Evolutionary conservation across 108 stramenopile genomes (phyloP).

Genomic region (Halocafeteria seosinensis): DNA sequence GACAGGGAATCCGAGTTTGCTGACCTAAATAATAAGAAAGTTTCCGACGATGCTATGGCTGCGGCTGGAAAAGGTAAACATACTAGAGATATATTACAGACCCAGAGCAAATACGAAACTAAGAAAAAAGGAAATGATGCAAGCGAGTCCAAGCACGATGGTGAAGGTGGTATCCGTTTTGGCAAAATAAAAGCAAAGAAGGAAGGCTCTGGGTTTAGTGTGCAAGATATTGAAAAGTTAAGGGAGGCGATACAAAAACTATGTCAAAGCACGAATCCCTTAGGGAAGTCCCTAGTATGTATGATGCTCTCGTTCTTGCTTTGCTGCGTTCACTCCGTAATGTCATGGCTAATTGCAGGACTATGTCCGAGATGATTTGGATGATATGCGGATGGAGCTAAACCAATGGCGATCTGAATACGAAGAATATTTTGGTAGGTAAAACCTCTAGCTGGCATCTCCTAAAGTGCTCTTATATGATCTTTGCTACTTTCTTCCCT

Average conservation of each 20-base stretch:
- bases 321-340: too few species aligned
- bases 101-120: conserved; percentile 10
- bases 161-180: conserved; percentile 2
- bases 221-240: conserved; percentile 30
- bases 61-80: conserved; percentile 1
- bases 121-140: conserved; percentile 5
- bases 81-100: conserved; percentile 2
- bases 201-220: conserved; percentile 1
- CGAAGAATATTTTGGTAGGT: conserved; percentile 10
- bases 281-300: conserved; percentile 51
- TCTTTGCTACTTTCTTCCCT: too few species aligned
- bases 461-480: too few species aligned
- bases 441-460: too few species aligned
- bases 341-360: too few species aligned
- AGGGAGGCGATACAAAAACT: conserved; percentile 41
- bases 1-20: conserved; percentile 16
- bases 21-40: too few species aligned
- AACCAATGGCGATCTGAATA: conserved; percentile 27
- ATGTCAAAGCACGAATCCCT: conserved; percentile 42
- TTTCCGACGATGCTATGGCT: conserved; percentile 1
- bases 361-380: conserved; percentile 41
- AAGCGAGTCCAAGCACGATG: neutral
- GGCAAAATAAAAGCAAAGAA: neutral
- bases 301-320: too few species aligned
- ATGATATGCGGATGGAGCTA: conserved; percentile 38